phyloP scores from a whole-genome alignment of 306 rosid genomes.

The Canavalia ensiformis region DNA sequence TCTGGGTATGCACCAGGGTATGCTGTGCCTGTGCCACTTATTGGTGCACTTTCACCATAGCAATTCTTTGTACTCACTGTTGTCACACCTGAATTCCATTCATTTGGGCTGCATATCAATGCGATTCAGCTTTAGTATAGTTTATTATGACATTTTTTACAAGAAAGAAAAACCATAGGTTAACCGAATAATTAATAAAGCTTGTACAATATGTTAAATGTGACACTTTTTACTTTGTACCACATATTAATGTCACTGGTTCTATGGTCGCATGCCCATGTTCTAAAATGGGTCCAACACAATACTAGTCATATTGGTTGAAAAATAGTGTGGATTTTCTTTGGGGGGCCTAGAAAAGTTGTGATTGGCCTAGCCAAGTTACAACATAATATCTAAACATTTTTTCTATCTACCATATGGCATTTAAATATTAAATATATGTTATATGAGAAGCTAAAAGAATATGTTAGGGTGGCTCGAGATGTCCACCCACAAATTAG shows the following conservation, averaged over 20 bases:
- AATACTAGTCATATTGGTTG: constrained; percentile 5
- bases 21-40: constrained; percentile 57
- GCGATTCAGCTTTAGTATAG: neutral
- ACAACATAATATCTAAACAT: neutral
- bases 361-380: neutral
- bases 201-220: neutral
- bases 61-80: constrained; percentile 69
- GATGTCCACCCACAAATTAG: constrained; percentile 9
- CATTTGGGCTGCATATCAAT: constrained; percentile 71
- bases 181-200: neutral
- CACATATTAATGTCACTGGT: neutral
- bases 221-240: neutral
- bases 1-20: constrained; percentile 69
- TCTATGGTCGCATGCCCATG: neutral
- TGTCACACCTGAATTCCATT: constrained; percentile 65
- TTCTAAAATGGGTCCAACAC: neutral
- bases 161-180: neutral
- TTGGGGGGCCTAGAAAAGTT: neutral
- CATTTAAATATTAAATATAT: constrained; percentile 9
- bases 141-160: neutral
- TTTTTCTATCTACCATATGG: constrained; percentile 22
- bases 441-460: neutral
- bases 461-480: constrained; percentile 13
- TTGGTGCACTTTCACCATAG: constrained; percentile 84
- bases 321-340: neutral